These are phyloP conservation scores for Camellia japonica DNA, from an alignment of 148 eudicot genomes.

Conservation along the genomic window DNA sequence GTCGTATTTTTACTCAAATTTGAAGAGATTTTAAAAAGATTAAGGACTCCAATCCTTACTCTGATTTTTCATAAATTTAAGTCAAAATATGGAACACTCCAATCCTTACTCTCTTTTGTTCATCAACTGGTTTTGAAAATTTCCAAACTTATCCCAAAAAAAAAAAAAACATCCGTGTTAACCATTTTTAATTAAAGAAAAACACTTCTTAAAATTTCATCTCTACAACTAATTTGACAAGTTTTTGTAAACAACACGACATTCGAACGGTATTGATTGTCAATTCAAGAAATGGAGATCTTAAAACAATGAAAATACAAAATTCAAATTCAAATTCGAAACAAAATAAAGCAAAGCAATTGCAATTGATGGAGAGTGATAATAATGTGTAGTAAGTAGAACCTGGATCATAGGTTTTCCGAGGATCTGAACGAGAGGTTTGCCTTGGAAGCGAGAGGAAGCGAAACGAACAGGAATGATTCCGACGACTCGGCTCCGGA, in stretches of 20 bases:
- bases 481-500: slow-evolving; percentile 75
- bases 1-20: too few species aligned
- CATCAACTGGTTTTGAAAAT: too few species aligned
- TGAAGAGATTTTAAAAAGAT: too few species aligned
- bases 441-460: slow-evolving; percentile 82
- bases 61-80: too few species aligned
- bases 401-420: slow-evolving; percentile 99
- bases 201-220: too few species aligned
- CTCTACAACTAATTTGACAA: too few species aligned
- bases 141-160: too few species aligned
- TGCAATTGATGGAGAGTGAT: background rate
- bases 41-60: too few species aligned
- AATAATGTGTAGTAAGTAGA: background rate
- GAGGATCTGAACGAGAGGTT: slow-evolving; percentile 84
- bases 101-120: too few species aligned
- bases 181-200: too few species aligned
- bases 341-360: background rate
- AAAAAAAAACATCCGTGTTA: too few species aligned
- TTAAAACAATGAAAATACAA: background rate
- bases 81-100: too few species aligned
- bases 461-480: slow-evolving; percentile 90
- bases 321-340: background rate
- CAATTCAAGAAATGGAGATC: slow-evolving; percentile 1
- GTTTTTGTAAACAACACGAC: background rate
- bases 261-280: background rate